Base-by-base conservation (phyloP, 1,284 basidiomycete genomes). In the Athelia psychrophila region DNA sequence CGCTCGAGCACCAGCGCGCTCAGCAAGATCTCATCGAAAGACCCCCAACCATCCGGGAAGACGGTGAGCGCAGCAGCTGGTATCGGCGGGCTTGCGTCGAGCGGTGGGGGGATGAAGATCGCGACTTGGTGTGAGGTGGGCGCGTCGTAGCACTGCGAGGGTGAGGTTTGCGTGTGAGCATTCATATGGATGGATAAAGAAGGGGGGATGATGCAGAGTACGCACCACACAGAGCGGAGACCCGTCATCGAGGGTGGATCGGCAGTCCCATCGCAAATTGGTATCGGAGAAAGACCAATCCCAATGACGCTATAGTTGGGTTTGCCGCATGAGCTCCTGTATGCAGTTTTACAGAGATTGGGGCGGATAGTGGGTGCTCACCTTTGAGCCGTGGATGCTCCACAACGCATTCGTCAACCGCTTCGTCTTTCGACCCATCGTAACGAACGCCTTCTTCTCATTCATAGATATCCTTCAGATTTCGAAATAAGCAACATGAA, bases 1-100 rank as follows among this genome's bases (percentile, higher is more conserved):
- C 75, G 60, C 52, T 75, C 73, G 2, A 77, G 61, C n/a, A 76
- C 66, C 27, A 78, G 55, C 1, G 73, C 70, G 2, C 74, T 76
- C 2, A 77, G 52, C 2, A 77, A 53, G 22, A 77, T 75, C 47
- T 77, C 74, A 49, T 77, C 76, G 52, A 78, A 69, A 27, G 65
- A 59, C 47, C 67, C 67, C 49, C 76, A 72, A 2, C 74, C 75
- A 47, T 72, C 66, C 0, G 75, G 75, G 48, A 74, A 76, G 5
- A 77, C 64, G 0, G 73, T 76, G 16, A 77, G 64, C 0, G 63
- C 66, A 1, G 75, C 70, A 12, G 69, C 65, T 15, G 74, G 73
- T 5, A 72, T 63, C 1, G 75, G 74, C 1, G 73, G 74, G 1
- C 71, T 69, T 4, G 72, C 67, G 42, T 74, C 69, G 15, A 72